A percentile compares a stretch with the other conserved stretches of the same genome.
phyloP scores from a whole-genome alignment of 2,329 filamentous ascomycete genomes.

The Colletotrichum falcatum region DNA sequence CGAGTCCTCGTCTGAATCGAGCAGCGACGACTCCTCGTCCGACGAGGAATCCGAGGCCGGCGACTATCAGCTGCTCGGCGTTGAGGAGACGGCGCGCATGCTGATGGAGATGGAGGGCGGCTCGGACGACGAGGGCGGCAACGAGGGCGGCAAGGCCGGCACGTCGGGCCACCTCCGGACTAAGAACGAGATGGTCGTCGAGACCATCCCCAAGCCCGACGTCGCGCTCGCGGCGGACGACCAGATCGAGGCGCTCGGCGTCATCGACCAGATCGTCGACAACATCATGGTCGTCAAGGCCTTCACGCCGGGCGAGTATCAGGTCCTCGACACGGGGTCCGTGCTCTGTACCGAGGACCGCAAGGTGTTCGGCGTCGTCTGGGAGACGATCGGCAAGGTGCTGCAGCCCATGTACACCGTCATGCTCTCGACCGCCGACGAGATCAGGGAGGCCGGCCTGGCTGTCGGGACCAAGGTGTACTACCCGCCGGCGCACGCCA shows the following conservation, averaged over 20 bases:
- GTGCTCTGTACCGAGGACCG: constrained; percentile 83
- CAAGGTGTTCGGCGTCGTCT: constrained; percentile 82
- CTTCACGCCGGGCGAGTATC: constrained; percentile 81
- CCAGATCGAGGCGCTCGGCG: constrained; percentile 80
- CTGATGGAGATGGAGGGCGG: constrained; percentile 86
- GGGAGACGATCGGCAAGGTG: constrained; percentile 87
- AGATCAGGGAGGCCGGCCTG: constrained; percentile 76
- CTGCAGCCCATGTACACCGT: constrained; percentile 89
- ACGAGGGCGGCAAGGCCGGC: constrained; percentile 48
- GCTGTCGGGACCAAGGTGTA: constrained; percentile 77
- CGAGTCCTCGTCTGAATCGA: constrained; percentile 73
- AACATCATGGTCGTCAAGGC: constrained; percentile 84
- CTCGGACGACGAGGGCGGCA: constrained; percentile 77
- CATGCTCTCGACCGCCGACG: constrained; percentile 75
- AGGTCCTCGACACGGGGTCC: constrained; percentile 86
- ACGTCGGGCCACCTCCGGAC: constrained; percentile 72
- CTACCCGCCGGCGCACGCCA: constrained; percentile 83
- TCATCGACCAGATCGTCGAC: constrained; percentile 81
- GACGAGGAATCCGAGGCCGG: constrained; percentile 65
- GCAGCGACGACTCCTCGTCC: constrained; percentile 70
- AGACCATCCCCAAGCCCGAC: constrained; percentile 78
- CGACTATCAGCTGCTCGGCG: constrained; percentile 78
- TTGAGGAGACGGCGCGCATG: constrained; percentile 85
- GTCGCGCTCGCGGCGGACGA: constrained; percentile 82
- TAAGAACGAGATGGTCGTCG: constrained; percentile 80